A percentile compares a stretch with the other conserved stretches of the same genome.
phyloP scores from a whole-genome alignment of 306 rosid species.

The Parietaria judaica region DNA sequence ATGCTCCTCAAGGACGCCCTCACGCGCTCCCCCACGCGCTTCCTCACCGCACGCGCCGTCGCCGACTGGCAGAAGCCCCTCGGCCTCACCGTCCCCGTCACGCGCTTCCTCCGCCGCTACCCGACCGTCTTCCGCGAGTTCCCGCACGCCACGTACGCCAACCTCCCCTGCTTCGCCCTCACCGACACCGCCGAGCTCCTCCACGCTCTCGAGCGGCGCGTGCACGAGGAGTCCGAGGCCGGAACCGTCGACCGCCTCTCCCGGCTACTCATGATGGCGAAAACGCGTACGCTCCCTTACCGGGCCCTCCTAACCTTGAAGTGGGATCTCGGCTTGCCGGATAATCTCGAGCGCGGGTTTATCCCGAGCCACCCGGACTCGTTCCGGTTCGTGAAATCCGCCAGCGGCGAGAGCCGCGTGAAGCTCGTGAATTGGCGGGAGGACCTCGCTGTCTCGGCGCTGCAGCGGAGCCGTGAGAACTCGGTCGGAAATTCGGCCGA shows the following conservation, averaged over 20 bases:
- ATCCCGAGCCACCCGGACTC: constrained; percentile 48
- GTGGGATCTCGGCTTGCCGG: constrained; percentile 89
- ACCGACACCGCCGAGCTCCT: constrained; percentile 61
- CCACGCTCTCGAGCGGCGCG: constrained; percentile 48
- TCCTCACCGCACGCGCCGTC: constrained; percentile 61
- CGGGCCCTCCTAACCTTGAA: constrained; percentile 48
- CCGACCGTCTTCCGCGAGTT: constrained; percentile 78
- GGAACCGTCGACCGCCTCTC: constrained; percentile 50
- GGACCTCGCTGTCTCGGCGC: constrained; percentile 57
- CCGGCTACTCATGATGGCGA: constrained; percentile 72
- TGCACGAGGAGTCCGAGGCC: constrained; percentile 43
- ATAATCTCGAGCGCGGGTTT: constrained; percentile 52
- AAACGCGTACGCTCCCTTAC: constrained; percentile 36
- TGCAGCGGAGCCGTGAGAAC: constrained; percentile 54
- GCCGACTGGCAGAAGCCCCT: constrained; percentile 82
- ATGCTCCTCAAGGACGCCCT: constrained; percentile 79
- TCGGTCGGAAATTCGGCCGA: constrained; percentile 12
- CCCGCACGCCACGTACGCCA: constrained; percentile 72
- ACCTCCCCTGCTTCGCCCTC: constrained; percentile 59
- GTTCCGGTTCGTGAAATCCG: constrained; percentile 42
- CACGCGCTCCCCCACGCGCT: constrained; percentile 69
- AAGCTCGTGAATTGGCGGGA: constrained; percentile 46
- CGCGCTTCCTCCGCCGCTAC: constrained; percentile 83
- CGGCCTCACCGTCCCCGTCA: constrained; percentile 86
- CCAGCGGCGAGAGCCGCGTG: constrained; percentile 39